phyloP scores from a whole-genome alignment of 2,329 filamentous ascomycete genomes.

The Pseudogymnoascus sp. region DNA sequence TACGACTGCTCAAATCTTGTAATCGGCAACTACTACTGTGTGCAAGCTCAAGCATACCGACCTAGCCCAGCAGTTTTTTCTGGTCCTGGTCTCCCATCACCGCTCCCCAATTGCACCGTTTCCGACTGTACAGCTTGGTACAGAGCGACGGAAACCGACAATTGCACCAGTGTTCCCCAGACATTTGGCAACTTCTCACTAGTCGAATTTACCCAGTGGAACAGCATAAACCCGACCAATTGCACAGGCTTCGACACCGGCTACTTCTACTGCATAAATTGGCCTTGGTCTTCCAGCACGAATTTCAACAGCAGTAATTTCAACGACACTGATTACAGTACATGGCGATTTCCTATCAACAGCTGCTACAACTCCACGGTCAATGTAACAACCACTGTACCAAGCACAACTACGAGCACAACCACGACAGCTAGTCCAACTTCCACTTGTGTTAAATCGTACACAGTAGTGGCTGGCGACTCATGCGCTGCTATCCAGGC shows the following conservation, averaged over 20 bases:
- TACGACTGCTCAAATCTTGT: conserved; percentile 23
- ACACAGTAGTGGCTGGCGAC: conserved; percentile 13
- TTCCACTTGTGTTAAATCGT: neutral
- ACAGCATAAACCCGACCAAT: neutral
- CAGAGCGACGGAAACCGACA: neutral
- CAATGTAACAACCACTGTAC: neutral
- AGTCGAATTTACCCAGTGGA: neutral
- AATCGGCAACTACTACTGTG: conserved; percentile 24
- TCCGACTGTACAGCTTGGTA: neutral
- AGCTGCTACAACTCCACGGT: neutral
- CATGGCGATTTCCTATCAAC: neutral
- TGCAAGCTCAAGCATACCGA: conserved; percentile 12
- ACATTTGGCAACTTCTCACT: neutral
- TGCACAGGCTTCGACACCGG: neutral
- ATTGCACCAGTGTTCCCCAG: neutral
- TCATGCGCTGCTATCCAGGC: neutral
- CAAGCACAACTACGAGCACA: conserved; percentile 3
- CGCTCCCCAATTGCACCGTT: neutral
- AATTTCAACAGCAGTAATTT: conserved; percentile 9
- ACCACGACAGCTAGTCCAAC: conserved; percentile 9
- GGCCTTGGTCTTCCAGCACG: conserved; percentile 6
- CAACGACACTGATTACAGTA: neutral
- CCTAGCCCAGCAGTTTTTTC: neutral
- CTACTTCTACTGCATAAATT: neutral
- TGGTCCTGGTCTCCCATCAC: neutral